Conservation (phyloP, 1,139 yeast species). For the Hanseniaspora uvarum region DNA sequence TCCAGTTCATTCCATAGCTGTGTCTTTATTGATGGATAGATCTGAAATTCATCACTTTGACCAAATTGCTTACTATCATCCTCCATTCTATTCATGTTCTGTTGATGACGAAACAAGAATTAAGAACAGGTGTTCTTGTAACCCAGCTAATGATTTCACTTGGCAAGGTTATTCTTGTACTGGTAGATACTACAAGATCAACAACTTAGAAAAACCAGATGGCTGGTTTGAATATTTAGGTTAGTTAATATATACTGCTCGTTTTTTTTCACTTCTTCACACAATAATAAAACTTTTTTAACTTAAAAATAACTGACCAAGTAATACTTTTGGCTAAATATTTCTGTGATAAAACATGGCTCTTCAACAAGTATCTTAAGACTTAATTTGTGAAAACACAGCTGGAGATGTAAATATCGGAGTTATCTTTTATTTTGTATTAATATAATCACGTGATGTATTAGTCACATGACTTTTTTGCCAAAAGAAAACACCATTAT, state of each 20-base stretch:
- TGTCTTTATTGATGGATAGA: constrained; percentile 55
- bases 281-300: too few species aligned
- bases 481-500: too few species aligned
- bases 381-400: too few species aligned
- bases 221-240: constrained; percentile 51
- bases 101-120: constrained; percentile 46
- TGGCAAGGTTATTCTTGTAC: constrained; percentile 85
- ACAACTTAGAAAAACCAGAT: constrained; percentile 53
- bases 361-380: too few species aligned
- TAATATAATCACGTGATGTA: too few species aligned
- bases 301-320: too few species aligned
- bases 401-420: too few species aligned
- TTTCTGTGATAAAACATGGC: too few species aligned
- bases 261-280: too few species aligned
- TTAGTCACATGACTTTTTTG: too few species aligned
- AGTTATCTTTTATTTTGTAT: too few species aligned
- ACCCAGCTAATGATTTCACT: constrained; percentile 68
- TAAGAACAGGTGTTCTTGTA: constrained; percentile 56
- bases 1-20: constrained; percentile 80
- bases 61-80: constrained; percentile 75
- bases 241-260: neutral
- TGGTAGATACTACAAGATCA: constrained; percentile 54
- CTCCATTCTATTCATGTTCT: constrained; percentile 77
- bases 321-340: too few species aligned
- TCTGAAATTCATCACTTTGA: constrained; percentile 66